These are phyloP conservation scores for Trichoderma brevicompactum DNA, from an alignment of 2,329 filamentous ascomycete genomes.

Conservation along the genomic window DNA sequence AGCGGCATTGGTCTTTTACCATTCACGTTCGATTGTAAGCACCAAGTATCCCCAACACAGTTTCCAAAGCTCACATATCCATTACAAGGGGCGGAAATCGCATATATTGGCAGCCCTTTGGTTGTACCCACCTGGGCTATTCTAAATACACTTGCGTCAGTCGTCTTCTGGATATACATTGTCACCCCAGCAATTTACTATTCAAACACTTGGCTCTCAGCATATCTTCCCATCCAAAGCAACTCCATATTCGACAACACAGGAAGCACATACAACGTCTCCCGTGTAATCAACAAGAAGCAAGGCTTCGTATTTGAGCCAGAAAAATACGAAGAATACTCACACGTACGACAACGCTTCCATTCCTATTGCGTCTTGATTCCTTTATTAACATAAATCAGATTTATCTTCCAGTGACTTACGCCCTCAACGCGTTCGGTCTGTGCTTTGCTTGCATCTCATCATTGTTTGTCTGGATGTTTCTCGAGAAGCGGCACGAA, in stretches of 20 bases:
- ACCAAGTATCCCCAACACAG: not conserved
- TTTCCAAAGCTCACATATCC: no score
- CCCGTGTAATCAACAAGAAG: conserved; percentile 51
- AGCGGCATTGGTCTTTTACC: conserved; percentile 47
- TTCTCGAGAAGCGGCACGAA: conserved; percentile 39
- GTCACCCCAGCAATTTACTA: conserved; percentile 52
- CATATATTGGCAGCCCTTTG: conserved; percentile 48
- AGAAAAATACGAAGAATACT: conserved; percentile 56
- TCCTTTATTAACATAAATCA: conserved; percentile 14
- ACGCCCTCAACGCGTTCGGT: conserved; percentile 55
- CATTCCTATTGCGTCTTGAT: not conserved
- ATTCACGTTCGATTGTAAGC: conserved; percentile 48
- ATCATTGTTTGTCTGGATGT: conserved; percentile 41
- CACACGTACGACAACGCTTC: conserved; percentile 44
- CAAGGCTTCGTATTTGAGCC: conserved; percentile 49
- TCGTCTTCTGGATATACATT: conserved; percentile 54
- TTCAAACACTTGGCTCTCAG: conserved; percentile 54
- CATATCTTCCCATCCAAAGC: conserved; percentile 57
- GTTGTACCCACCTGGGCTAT: conserved; percentile 51
- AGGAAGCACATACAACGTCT: conserved; percentile 53
- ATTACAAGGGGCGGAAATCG: conserved; percentile 37
- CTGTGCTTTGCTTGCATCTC: conserved; percentile 58
- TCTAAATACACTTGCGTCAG: conserved; percentile 51
- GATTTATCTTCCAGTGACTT: conserved; percentile 51
- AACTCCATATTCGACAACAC: conserved; percentile 60